phyloP scores from a whole-genome alignment of 2,329 filamentous ascomycete species.

The Dactylellina parvicollis region DNA sequence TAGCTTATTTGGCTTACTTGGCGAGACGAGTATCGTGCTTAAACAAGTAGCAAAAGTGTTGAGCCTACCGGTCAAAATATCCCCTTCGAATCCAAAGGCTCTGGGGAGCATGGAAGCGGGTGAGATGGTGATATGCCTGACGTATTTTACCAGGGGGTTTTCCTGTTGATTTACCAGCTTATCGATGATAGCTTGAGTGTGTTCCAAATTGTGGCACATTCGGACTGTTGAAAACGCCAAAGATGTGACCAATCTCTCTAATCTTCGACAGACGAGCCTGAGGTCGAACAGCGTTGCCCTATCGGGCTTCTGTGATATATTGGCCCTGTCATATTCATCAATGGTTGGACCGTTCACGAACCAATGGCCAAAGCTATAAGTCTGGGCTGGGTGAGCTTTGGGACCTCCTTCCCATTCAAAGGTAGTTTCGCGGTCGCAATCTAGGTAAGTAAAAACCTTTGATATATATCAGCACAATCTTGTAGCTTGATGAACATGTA shows the following conservation, averaged over 20 bases:
- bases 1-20: no score
- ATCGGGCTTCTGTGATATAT: neutral
- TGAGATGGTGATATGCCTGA: constrained; percentile 1
- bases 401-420: neutral
- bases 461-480: neutral
- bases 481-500: neutral
- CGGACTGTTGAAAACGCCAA: constrained; percentile 4
- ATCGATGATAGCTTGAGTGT: neutral
- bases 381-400: no score
- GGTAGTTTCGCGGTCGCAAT: neutral
- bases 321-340: no score
- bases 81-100: neutral
- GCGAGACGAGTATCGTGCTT: no score
- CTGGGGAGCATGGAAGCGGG: neutral
- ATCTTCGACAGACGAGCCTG: constrained; percentile 2
- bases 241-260: neutral
- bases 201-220: neutral
- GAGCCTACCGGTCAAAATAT: neutral
- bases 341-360: no score
- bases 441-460: neutral
- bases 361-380: no score
- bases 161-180: neutral
- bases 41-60: neutral
- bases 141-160: neutral
- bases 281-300: constrained; percentile 8